Conservation (phyloP, 108 stramenopile genomes). For the Skeletonema grethae region DNA sequence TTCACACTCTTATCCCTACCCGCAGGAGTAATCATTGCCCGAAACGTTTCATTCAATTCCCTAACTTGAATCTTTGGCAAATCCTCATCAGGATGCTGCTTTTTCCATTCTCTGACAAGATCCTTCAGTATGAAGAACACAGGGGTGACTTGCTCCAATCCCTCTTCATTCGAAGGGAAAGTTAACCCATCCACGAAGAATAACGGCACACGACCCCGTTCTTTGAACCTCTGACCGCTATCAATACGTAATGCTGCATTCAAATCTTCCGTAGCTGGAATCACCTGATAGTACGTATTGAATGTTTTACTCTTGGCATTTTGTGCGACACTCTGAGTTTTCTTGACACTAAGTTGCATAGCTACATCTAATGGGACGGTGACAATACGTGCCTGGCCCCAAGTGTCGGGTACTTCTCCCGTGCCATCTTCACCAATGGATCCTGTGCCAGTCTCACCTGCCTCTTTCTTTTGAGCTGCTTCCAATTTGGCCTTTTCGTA, state of each 20-base stretch:
- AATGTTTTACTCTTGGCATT: constrained; percentile 43
- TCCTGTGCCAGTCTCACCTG: background rate
- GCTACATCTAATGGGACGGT: constrained; percentile 76
- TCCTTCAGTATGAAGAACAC: constrained; percentile 70
- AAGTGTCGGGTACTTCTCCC: constrained; percentile 59
- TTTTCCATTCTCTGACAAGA: constrained; percentile 57
- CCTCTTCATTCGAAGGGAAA: constrained; percentile 15
- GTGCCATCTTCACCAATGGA: constrained; percentile 34
- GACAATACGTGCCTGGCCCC: constrained; percentile 69
- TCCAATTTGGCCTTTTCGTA: constrained; percentile 43
- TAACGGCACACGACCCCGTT: constrained; percentile 73
- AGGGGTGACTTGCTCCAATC: constrained; percentile 33
- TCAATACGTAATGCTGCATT: constrained; percentile 69
- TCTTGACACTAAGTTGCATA: constrained; percentile 58
- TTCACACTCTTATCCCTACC: constrained; percentile 61
- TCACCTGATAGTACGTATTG: constrained; percentile 67
- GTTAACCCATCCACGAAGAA: constrained; percentile 77
- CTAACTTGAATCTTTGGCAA: constrained; percentile 61
- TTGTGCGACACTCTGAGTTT: constrained; percentile 26
- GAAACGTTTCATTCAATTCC: constrained; percentile 68
- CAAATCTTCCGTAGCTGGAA: constrained; percentile 65
- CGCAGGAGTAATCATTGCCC: constrained; percentile 61
- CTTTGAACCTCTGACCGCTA: constrained; percentile 47
- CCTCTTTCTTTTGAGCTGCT: constrained; percentile 28
- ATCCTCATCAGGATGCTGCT: constrained; percentile 35